A percentile compares a stretch with the other conserved stretches of the same genome.
Evolutionary conservation across 768 basidiomycete genomes (phyloP).

Genomic region (Suillus subaureus): DNA sequence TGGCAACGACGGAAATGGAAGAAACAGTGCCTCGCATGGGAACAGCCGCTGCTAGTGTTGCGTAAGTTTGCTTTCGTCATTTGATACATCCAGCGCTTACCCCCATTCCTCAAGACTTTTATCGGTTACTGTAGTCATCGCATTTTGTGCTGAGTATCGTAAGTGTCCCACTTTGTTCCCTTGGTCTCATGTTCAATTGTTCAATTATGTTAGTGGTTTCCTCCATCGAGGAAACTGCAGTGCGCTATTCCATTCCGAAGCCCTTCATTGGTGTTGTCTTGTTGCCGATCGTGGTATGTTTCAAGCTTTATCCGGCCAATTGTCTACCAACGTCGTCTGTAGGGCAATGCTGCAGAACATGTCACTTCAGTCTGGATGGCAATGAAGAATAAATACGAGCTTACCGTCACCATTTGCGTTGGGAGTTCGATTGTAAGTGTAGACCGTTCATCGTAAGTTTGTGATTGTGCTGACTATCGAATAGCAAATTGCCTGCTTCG

Average conservation of each 20-base stretch:
- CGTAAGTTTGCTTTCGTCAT: constrained; percentile 33
- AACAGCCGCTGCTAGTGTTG: constrained; percentile 59
- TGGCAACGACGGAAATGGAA: constrained; percentile 10
- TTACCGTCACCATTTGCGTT: constrained; percentile 79
- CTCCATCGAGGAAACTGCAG: constrained; percentile 90
- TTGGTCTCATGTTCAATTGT: background rate
- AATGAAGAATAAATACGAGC: constrained; percentile 69
- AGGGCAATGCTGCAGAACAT: constrained; percentile 88
- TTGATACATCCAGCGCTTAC: background rate
- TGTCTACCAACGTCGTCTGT: background rate
- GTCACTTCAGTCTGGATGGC: constrained; percentile 89
- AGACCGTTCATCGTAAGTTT: background rate
- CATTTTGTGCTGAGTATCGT: constrained; percentile 90
- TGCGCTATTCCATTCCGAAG: constrained; percentile 79
- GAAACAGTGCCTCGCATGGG: constrained; percentile 60
- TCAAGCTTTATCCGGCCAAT: background rate
- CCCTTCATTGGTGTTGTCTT: constrained; percentile 86
- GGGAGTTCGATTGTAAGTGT: constrained; percentile 76
- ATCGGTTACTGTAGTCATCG: constrained; percentile 74
- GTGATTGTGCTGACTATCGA: background rate
- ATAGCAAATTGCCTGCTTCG: constrained; percentile 85
- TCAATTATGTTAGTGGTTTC: constrained; percentile 63
- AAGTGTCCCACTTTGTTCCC: constrained; percentile 31
- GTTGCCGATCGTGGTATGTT: constrained; percentile 80
- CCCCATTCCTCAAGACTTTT: constrained; percentile 52